Evolutionary conservation across 805 yeast genomes (phyloP).

Genomic region (Ogataea ramenticola): DNA sequence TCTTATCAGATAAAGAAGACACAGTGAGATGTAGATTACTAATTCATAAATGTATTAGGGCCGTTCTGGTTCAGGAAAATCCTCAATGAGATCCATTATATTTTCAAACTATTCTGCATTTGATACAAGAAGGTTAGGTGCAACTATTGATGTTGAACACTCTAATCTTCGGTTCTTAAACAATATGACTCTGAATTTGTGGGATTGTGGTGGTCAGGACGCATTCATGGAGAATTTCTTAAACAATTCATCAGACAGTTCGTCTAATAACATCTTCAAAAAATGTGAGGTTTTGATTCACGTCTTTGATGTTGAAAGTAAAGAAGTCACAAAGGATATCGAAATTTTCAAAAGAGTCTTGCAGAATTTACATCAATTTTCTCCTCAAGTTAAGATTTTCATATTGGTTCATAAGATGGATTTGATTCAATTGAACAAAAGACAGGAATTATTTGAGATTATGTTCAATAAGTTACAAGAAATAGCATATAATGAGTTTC

Average conservation of each 20-base stretch:
- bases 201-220: conserved; percentile 99
- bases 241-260: conserved; percentile 27
- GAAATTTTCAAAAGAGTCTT: conserved; percentile 84
- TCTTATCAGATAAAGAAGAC: neutral
- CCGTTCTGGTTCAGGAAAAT: conserved; percentile 94
- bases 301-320: conserved; percentile 93
- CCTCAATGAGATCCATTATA: conserved; percentile 94
- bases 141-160: conserved; percentile 98
- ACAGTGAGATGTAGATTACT: neutral
- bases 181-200: conserved; percentile 87
- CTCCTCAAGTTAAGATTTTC: conserved; percentile 89
- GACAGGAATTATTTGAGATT: conserved; percentile 74
- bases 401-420: conserved; percentile 95
- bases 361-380: conserved; percentile 70
- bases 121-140: conserved; percentile 91
- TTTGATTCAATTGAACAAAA: conserved; percentile 76
- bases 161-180: conserved; percentile 89
- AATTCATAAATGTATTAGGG: conserved; percentile 40
- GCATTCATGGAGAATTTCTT: conserved; percentile 88
- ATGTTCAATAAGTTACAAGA: conserved; percentile 79
- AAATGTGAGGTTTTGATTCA: conserved; percentile 94
- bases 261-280: conserved; percentile 86
- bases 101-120: conserved; percentile 95
- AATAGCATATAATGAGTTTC: conserved; percentile 54
- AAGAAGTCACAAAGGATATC: conserved; percentile 86